A percentile compares a stretch with the other conserved stretches of the same genome.
Conservation (phyloP, 1,284 basidiomycete species). For the Testicularia cyperi region DNA sequence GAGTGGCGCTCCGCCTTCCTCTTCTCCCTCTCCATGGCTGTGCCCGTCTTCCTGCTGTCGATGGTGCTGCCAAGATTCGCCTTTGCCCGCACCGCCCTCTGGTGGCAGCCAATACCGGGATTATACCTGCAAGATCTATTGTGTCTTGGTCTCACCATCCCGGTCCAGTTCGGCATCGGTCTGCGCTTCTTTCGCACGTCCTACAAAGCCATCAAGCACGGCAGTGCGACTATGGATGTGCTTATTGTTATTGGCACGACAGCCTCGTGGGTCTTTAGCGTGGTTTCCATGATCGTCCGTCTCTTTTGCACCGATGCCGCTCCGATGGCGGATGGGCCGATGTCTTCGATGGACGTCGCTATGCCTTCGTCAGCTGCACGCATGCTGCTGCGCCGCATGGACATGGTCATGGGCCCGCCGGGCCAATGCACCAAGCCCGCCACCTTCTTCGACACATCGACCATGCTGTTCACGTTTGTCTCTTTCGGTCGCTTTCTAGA, state of each 20-base stretch:
- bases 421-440: slow-evolving; percentile 72
- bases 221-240: slow-evolving; percentile 84
- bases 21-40: slow-evolving; percentile 74
- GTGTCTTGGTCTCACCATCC: slow-evolving; percentile 80
- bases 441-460: slow-evolving; percentile 97
- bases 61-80: slow-evolving; percentile 75
- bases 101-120: slow-evolving; percentile 46
- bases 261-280: slow-evolving; percentile 87
- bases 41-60: slow-evolving; percentile 87
- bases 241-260: slow-evolving; percentile 93
- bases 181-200: slow-evolving; percentile 83
- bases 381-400: slow-evolving; percentile 8
- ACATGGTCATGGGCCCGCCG: slow-evolving; percentile 6
- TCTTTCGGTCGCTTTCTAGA: slow-evolving; percentile 93
- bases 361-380: background rate
- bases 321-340: background rate
- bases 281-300: slow-evolving; percentile 67
- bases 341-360: background rate
- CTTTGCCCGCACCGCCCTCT: slow-evolving; percentile 60
- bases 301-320: slow-evolving; percentile 35
- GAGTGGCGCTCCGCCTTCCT: slow-evolving; percentile 84
- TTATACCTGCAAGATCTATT: slow-evolving; percentile 82
- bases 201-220: slow-evolving; percentile 86
- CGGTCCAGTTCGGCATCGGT: slow-evolving; percentile 91
- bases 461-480: slow-evolving; percentile 97